Evolutionary conservation across 805 yeast genomes (phyloP).

Genomic region (Saccharomyces paradoxus): DNA sequence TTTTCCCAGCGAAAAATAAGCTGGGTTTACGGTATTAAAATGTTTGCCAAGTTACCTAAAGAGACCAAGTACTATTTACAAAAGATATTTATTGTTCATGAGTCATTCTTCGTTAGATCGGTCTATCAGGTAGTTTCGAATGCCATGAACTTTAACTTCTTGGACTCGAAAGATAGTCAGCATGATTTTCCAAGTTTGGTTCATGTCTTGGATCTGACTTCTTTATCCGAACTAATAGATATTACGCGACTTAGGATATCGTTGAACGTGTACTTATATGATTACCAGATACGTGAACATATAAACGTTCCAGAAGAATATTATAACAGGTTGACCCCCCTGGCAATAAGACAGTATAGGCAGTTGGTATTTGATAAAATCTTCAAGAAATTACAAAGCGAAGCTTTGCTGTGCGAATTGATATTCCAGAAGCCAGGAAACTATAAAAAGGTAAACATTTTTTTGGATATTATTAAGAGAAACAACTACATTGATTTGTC

Average conservation of each 20-base stretch:
- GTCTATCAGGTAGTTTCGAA: constrained; percentile 63
- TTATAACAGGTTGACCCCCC: constrained; percentile 20
- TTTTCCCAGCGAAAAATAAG: constrained; percentile 41
- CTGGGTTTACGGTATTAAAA: constrained; percentile 67
- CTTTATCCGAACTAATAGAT: constrained; percentile 55
- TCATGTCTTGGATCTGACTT: constrained; percentile 44
- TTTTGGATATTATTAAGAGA: constrained; percentile 43
- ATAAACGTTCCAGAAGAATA: constrained; percentile 41
- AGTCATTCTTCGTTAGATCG: constrained; percentile 80
- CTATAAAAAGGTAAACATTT: constrained; percentile 36
- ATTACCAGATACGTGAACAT: constrained; percentile 43
- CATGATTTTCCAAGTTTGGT: constrained; percentile 29
- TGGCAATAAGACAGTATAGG: constrained; percentile 31
- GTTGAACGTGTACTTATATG: constrained; percentile 63
- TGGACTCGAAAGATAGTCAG: constrained; percentile 26
- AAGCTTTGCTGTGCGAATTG: constrained; percentile 37
- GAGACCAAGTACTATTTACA: constrained; percentile 44
- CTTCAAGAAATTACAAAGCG: constrained; percentile 39
- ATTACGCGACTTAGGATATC: constrained; percentile 70
- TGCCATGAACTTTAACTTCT: constrained; percentile 44
- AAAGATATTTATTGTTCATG: constrained; percentile 76
- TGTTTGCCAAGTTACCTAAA: constrained; percentile 51
- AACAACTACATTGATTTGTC: constrained; percentile 53
- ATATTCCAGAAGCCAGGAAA: constrained; percentile 53
- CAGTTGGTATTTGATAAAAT: constrained; percentile 41